These are phyloP conservation scores for Lasiodiplodia sp. DNA, from an alignment of 2,329 filamentous ascomycete species.

Conservation along the genomic window DNA sequence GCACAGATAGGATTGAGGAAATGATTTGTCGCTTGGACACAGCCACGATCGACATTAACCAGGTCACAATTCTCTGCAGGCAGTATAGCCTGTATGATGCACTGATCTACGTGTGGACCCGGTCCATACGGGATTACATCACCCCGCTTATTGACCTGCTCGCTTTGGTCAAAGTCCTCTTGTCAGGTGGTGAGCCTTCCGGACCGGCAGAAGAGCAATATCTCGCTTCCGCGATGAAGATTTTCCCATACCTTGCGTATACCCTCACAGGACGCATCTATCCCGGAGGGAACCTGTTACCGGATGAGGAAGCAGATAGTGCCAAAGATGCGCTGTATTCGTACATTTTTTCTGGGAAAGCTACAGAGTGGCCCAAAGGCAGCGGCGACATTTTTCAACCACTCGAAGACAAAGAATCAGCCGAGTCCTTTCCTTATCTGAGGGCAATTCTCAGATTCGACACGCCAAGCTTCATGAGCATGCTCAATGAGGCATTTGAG, in stretches of 20 bases:
- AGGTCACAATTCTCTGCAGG: slow-evolving; percentile 89
- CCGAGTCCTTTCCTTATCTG: slow-evolving; percentile 84
- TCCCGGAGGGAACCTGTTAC: slow-evolving; percentile 79
- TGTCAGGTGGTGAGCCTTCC: slow-evolving; percentile 61
- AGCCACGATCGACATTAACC: slow-evolving; percentile 88
- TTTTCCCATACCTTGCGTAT: slow-evolving; percentile 95
- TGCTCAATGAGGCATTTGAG: slow-evolving; percentile 96
- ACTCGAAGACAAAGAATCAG: slow-evolving; percentile 57
- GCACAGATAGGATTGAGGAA: slow-evolving; percentile 84
- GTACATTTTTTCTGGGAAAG: slow-evolving; percentile 89
- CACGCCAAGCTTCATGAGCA: slow-evolving; percentile 89
- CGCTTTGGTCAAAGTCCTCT: slow-evolving; percentile 64
- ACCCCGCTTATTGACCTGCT: slow-evolving; percentile 88
- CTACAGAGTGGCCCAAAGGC: slow-evolving; percentile 75
- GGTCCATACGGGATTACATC: slow-evolving; percentile 86
- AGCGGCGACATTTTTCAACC: slow-evolving; percentile 64
- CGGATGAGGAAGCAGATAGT: slow-evolving; percentile 72
- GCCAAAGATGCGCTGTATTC: slow-evolving; percentile 92
- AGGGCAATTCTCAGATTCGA: slow-evolving; percentile 87
- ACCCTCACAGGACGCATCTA: slow-evolving; percentile 90
- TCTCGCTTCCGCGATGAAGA: slow-evolving; percentile 79
- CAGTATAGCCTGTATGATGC: slow-evolving; percentile 93
- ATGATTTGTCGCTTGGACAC: slow-evolving; percentile 94
- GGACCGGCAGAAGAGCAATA: slow-evolving; percentile 67
- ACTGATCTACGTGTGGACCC: slow-evolving; percentile 96